These are phyloP conservation scores for Beta vulgaris DNA, from an alignment of 148 eudicot species.

Conservation along the genomic window DNA sequence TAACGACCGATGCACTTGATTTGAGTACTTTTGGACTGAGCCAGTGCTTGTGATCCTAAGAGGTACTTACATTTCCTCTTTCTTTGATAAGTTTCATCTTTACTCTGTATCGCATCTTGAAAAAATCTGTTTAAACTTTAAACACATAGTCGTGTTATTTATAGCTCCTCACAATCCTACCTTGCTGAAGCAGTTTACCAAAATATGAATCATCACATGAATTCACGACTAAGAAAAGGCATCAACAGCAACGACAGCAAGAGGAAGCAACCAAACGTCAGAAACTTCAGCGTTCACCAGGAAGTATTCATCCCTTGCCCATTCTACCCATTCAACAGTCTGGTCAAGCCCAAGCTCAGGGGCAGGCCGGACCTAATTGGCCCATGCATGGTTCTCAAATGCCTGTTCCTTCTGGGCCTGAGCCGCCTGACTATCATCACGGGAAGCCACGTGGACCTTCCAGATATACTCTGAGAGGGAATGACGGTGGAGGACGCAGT, in stretches of 20 bases:
- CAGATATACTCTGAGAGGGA: slow-evolving; percentile 57
- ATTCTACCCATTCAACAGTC: slow-evolving; percentile 66
- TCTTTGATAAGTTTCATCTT: not conserved
- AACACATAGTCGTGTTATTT: no score
- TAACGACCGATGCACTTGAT: slow-evolving; percentile 90
- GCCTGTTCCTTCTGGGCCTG: slow-evolving; percentile 49
- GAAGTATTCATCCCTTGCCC: slow-evolving; percentile 63
- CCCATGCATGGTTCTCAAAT: slow-evolving; percentile 58
- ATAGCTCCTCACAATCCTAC: not conserved
- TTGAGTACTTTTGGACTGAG: slow-evolving; percentile 86
- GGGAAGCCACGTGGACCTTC: slow-evolving; percentile 63
- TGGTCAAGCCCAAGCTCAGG: slow-evolving; percentile 55
- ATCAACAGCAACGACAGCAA: slow-evolving; percentile 77
- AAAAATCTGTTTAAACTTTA: not conserved
- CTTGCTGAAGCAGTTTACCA: slow-evolving; percentile 49
- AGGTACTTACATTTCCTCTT: slow-evolving; percentile 41
- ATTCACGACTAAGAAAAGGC: slow-evolving; percentile 80
- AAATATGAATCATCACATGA: slow-evolving; percentile 85
- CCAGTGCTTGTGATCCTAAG: slow-evolving; percentile 88
- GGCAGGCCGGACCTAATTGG: slow-evolving; percentile 55
- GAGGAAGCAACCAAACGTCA: slow-evolving; percentile 83
- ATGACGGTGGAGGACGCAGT: slow-evolving; percentile 47
- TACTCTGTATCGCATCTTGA: no score
- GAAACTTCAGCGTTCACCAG: slow-evolving; percentile 83
- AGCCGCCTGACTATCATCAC: slow-evolving; percentile 61